A percentile compares a stretch with the other conserved stretches of the same genome.
These are phyloP conservation scores for Eimeria acervulina DNA, from an alignment of 169 alveolate genomes.

Conservation along the genomic window DNA sequence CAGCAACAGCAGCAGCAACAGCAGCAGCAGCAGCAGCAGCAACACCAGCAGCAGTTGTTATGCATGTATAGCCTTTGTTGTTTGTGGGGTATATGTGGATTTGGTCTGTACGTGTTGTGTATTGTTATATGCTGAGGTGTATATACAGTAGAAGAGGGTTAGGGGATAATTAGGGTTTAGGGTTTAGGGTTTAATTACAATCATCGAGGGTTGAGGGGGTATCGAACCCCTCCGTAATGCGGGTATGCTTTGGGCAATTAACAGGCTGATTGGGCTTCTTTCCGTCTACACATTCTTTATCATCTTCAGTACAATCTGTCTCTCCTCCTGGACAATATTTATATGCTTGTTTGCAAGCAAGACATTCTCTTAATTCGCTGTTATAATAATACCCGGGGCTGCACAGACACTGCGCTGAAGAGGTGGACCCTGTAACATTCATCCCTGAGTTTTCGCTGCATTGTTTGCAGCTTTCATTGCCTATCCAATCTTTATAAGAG, in stretches of 20 bases:
- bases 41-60: background rate
- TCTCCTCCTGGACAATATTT: slow-evolving; percentile 92
- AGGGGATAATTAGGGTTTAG: background rate
- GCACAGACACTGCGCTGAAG: slow-evolving; percentile 90
- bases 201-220: slow-evolving; percentile 89
- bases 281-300: slow-evolving; percentile 63
- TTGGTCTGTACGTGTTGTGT: background rate
- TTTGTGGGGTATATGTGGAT: too few relatives aligned
- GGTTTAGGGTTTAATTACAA: slow-evolving; percentile 81
- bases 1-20: slow-evolving; percentile 8
- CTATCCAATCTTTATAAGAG: slow-evolving; percentile 87
- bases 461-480: slow-evolving; percentile 89
- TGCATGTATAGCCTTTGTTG: too few relatives aligned
- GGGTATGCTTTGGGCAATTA: slow-evolving; percentile 89
- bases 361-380: slow-evolving; percentile 83
- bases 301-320: slow-evolving; percentile 59
- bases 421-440: slow-evolving; percentile 88
- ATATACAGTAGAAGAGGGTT: background rate
- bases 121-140: background rate
- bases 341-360: slow-evolving; percentile 88
- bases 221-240: slow-evolving; percentile 91
- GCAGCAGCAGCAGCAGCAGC: slow-evolving; percentile 18
- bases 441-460: slow-evolving; percentile 91
- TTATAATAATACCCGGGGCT: slow-evolving; percentile 90
- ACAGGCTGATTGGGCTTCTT: slow-evolving; percentile 84